Evolutionary conservation across 2,329 filamentous ascomycete genomes (phyloP).

Genomic region (Botrytis cinerea): DNA sequence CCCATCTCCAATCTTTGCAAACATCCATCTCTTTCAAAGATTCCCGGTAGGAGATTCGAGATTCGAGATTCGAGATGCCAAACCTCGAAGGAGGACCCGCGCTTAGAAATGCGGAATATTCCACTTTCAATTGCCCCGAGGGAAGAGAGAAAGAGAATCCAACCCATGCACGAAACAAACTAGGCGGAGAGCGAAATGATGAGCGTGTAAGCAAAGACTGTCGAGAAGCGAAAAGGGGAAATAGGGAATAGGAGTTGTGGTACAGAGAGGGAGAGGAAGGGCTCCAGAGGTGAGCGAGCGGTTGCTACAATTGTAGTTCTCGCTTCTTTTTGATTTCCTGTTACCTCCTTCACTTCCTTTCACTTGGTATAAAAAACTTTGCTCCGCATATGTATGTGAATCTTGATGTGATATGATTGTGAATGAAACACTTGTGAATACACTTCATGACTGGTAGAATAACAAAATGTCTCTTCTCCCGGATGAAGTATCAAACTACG

Average conservation of each 20-base stretch:
- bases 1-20: accelerated
- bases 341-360: too few species aligned
- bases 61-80: not conserved
- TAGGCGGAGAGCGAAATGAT: not conserved
- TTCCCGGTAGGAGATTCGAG: not conserved
- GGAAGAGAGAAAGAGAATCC: not conserved
- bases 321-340: too few species aligned
- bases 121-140: not conserved
- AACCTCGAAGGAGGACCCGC: not conserved
- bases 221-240: not conserved
- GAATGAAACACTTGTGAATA: too few species aligned
- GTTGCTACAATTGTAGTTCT: too few species aligned
- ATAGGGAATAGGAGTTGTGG: not conserved
- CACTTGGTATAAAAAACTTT: too few species aligned
- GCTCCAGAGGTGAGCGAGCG: too few species aligned
- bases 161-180: not conserved
- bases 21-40: not conserved
- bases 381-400: too few species aligned
- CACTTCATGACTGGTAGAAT: too few species aligned
- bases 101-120: not conserved
- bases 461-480: not conserved
- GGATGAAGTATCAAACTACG: not conserved
- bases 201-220: too few species aligned
- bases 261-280: too few species aligned
- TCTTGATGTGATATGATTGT: not conserved